Conservation (phyloP, 352 stramenopile genomes). For the Globisporangium spinosum region DNA sequence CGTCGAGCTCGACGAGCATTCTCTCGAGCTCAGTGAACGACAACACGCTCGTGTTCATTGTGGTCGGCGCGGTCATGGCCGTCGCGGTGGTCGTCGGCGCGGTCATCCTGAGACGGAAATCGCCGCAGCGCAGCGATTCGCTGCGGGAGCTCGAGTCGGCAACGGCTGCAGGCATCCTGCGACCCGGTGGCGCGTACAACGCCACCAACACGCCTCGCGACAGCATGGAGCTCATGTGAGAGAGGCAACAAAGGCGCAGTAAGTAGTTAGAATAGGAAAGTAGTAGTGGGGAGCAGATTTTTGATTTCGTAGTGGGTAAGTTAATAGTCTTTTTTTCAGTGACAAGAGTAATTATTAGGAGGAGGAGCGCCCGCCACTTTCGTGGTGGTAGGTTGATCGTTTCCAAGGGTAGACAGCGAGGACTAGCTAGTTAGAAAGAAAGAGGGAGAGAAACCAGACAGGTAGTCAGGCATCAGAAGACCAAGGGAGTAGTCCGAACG, state of each 20-base stretch:
- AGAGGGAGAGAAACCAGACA: too few species aligned
- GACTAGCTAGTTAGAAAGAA: neutral
- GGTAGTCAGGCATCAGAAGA: neutral
- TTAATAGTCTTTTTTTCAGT: neutral
- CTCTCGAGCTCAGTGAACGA: neutral
- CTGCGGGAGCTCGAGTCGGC: conserved; percentile 21
- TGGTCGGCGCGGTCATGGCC: conserved; percentile 12
- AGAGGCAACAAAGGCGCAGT: neutral
- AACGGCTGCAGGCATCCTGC: conserved; percentile 18
- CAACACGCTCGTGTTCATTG: conserved; percentile 21
- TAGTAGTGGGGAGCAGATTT: neutral
- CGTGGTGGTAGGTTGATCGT: neutral
- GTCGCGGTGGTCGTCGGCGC: conserved; percentile 15
- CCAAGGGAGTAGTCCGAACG: neutral
- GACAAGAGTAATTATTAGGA: neutral
- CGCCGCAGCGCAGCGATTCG: conserved; percentile 11
- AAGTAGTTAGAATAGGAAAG: conserved; percentile 1
- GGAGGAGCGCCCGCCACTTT: neutral
- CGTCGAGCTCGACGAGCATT: conserved; percentile 6
- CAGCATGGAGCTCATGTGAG: conserved; percentile 6
- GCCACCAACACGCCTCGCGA: conserved; percentile 11
- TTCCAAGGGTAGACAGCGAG: neutral
- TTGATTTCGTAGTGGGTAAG: conserved; percentile 1
- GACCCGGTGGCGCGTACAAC: neutral
- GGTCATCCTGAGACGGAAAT: conserved; percentile 13